Base-by-base conservation (phyloP, 192 early-diverging fungal genomes). In the Backusella tarrabulga region DNA sequence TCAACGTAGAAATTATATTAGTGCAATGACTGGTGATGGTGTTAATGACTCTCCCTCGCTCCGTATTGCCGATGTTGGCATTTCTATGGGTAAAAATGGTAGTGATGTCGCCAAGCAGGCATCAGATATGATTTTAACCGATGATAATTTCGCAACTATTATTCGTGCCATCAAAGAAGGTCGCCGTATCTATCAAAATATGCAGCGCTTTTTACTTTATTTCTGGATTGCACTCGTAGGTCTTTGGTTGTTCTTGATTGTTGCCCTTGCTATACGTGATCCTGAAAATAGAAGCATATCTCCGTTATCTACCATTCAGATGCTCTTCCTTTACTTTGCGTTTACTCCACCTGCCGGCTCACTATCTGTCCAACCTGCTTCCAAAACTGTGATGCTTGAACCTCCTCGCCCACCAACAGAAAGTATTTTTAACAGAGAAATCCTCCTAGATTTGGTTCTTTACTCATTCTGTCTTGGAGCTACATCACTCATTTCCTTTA, bases 31-130 rank as follows among this genome's bases (percentile, higher is more conserved):
- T 21, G 97, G 97, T 80, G 93, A 94, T 84, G 93, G 93, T 78
- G 92, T 93, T 60, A 94, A 94, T 44, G 79, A 80, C 54, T 80
- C 79, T 29, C 79, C 79, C 12, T 80, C 79, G 0, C 67, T 80
- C 14, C 72, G 79, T 54, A 80, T 80, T 50, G 79, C 79, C 21
- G 79, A 80, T 72, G 74, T 80, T 12, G 79, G 79, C 56, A 80
- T 80, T 56, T 52, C 79, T 1, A 97, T 97, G 96, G 96, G 96
- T 54, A 89, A 93, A 73, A 89, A 90, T 26, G 96, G 96, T 32
- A 95, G 94, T 0, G 96, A 98, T 79, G 95, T 98, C 71, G 96
- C 96, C 70, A 97, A 96, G 81, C 85, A 91, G 6, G 96, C 97
- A 6, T 91, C 92, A 34, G 95, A 97, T 85, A 97, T 98, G 80